Evolutionary conservation across 306 rosid species (phyloP).

Genomic region (Trifolium subterraneum): DNA sequence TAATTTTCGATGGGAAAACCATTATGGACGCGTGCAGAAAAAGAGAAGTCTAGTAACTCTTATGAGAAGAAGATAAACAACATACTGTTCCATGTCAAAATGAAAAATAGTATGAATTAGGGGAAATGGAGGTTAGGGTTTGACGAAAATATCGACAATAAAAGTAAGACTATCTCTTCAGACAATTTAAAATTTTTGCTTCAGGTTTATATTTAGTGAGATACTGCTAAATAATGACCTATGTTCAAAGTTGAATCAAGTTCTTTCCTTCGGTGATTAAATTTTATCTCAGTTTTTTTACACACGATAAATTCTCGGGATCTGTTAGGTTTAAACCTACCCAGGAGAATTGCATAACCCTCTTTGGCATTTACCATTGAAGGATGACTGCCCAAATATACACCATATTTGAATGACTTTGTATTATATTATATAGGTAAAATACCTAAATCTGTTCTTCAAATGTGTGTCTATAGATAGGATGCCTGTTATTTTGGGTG

Average conservation of each 20-base stretch:
- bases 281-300: not conserved
- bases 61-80: no score
- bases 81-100: no score
- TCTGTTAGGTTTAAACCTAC: not conserved
- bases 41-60: no score
- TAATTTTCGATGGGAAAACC: no score
- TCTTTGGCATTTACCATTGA: constrained; percentile 1
- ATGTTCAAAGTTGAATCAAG: not conserved
- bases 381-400: constrained; percentile 22
- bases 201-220: no score
- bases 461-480: constrained; percentile 60
- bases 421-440: constrained; percentile 28
- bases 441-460: constrained; percentile 24
- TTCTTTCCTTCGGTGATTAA: not conserved
- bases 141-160: no score
- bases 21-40: no score
- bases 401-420: constrained; percentile 32
- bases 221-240: not conserved
- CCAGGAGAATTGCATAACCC: not conserved
- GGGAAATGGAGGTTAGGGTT: not conserved
- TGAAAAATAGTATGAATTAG: not conserved
- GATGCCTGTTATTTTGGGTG: constrained; percentile 94
- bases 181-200: not conserved
- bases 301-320: not conserved
- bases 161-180: not conserved